Percentiles rank a stretch among this genome's conserved stretches.
phyloP scores from a whole-genome alignment of 2,329 filamentous ascomycete genomes.

The Cyphellophora europaea region DNA sequence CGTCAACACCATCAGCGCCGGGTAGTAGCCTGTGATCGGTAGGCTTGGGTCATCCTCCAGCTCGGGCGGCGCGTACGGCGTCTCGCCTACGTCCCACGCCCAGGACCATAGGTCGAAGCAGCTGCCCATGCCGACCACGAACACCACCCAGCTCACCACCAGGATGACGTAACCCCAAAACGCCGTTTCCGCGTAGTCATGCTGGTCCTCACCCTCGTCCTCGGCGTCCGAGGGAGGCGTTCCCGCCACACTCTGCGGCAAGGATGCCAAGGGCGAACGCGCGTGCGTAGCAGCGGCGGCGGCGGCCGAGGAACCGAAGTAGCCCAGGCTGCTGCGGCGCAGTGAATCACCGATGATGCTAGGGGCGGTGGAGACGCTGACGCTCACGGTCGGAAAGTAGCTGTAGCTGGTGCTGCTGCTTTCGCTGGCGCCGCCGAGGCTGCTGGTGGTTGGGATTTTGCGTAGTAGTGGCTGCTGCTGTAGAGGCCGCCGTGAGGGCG shows the following conservation, averaged over 20 bases:
- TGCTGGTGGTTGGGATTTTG: too few species aligned
- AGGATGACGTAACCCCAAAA: conserved; percentile 98
- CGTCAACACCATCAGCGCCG: conserved; percentile 83
- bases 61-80: conserved; percentile 89
- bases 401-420: too few species aligned
- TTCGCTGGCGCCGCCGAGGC: too few species aligned
- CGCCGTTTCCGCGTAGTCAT: conserved; percentile 90
- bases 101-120: conserved; percentile 87
- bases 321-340: background rate
- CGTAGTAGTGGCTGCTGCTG: conserved; percentile 23
- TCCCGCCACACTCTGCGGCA: conserved; percentile 23
- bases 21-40: conserved; percentile 95
- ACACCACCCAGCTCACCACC: conserved; percentile 85
- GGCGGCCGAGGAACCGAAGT: conserved; percentile 7
- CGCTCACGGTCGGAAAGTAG: too few species aligned
- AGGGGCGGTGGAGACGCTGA: too few species aligned
- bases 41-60: conserved; percentile 89
- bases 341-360: conserved; percentile 1
- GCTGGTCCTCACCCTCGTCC: conserved; percentile 42
- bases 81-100: conserved; percentile 98
- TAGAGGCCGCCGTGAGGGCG: conserved; percentile 32
- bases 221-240: conserved; percentile 8
- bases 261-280: conserved; percentile 30
- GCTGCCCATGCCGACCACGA: conserved; percentile 92
- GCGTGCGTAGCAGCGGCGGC: conserved; percentile 25